Conservation (phyloP, 768 basidiomycete species). For the Termitomyces sp. region DNA sequence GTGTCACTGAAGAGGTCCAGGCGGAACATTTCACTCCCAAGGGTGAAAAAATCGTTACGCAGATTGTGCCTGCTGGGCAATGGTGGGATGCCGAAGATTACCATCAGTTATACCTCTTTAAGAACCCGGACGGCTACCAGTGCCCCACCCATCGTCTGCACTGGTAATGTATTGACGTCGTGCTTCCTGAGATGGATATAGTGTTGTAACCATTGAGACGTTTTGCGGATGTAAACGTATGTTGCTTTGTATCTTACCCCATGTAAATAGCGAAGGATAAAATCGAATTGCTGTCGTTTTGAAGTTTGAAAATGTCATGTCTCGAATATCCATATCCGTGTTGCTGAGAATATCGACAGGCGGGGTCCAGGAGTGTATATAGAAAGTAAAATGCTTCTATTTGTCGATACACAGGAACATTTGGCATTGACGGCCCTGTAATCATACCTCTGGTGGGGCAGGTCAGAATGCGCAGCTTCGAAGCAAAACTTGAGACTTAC, state of each 20-base stretch:
- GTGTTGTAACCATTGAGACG: not conserved
- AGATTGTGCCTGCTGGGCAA: conserved; percentile 60
- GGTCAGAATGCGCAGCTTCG: not conserved
- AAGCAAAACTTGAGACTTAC: not conserved
- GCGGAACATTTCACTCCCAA: conserved; percentile 76
- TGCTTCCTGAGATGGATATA: not conserved
- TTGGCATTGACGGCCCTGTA: not conserved
- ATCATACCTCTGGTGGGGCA: not conserved
- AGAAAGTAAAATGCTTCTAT: not conserved
- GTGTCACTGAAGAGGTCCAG: conserved; percentile 81
- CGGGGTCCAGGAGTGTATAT: not conserved
- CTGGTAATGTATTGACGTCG: conserved; percentile 46
- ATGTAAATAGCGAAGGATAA: not conserved
- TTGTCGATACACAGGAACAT: not conserved
- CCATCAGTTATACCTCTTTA: conserved; percentile 79
- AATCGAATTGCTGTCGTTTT: not conserved
- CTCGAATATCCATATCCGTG: too few species aligned
- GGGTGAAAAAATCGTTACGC: conserved; percentile 73
- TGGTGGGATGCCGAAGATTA: conserved; percentile 89
- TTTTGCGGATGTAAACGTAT: not conserved
- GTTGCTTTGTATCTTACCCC: not conserved
- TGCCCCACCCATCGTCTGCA: conserved; percentile 86
- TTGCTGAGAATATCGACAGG: too few species aligned
- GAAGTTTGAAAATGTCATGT: not conserved
- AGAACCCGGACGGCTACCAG: conserved; percentile 87